Evolutionary conservation across 2,329 filamentous ascomycete genomes (phyloP).

Genomic region (Phyllosticta paracitricarpa): DNA sequence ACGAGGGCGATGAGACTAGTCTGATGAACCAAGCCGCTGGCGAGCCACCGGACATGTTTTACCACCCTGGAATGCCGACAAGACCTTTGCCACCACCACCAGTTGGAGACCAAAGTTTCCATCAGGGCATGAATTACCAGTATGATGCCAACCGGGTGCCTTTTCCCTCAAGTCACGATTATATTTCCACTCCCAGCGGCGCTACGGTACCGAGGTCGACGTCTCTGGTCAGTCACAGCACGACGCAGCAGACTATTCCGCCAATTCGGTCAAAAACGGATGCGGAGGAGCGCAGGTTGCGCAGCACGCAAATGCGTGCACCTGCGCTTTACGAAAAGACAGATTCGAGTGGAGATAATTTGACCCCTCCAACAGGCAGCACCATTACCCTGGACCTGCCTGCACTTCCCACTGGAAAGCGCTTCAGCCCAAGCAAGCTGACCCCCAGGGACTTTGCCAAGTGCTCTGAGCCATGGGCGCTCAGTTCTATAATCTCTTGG

Average conservation of each 20-base stretch:
- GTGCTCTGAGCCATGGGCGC: constrained; percentile 83
- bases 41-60: constrained; percentile 84
- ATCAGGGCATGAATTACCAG: constrained; percentile 46
- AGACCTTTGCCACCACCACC: constrained; percentile 55
- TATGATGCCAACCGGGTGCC: constrained; percentile 17
- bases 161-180: constrained; percentile 23
- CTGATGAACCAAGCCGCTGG: constrained; percentile 34
- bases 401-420: constrained; percentile 66
- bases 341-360: constrained; percentile 42
- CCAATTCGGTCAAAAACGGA: constrained; percentile 93
- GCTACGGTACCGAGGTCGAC: constrained; percentile 27
- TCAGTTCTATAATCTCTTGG: constrained; percentile 82
- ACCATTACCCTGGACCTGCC: constrained; percentile 69
- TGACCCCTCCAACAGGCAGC: constrained; percentile 37
- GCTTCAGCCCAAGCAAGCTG: constrained; percentile 79
- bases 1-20: constrained; percentile 73
- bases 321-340: constrained; percentile 21
- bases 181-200: constrained; percentile 24
- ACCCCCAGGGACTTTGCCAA: constrained; percentile 70
- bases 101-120: constrained; percentile 42
- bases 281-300: constrained; percentile 52
- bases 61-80: constrained; percentile 67
- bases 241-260: constrained; percentile 65
- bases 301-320: constrained; percentile 32
- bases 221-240: constrained; percentile 73